Conservation (phyloP, 2,329 filamentous ascomycete genomes). For the Acrocalymma vagum region DNA sequence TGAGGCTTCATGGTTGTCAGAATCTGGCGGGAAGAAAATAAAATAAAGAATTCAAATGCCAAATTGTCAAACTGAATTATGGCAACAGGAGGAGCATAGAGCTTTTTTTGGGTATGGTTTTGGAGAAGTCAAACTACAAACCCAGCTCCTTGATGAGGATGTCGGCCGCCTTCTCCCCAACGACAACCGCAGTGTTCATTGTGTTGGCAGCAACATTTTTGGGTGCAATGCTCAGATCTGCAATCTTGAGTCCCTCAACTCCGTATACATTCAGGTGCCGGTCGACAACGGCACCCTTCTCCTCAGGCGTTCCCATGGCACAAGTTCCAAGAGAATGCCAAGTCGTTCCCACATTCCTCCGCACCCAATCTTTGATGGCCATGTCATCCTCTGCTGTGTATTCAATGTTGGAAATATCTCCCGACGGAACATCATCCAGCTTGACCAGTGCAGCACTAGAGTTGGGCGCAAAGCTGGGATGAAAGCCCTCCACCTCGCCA, state of each 20-base stretch:
- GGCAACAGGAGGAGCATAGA: no score
- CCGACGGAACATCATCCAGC: slow-evolving; percentile 36
- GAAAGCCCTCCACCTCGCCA: slow-evolving; percentile 48
- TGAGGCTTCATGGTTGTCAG: no score
- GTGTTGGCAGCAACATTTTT: slow-evolving; percentile 25
- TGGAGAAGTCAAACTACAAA: no score
- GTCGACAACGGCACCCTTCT: slow-evolving; percentile 34
- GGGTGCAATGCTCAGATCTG: slow-evolving; percentile 31
- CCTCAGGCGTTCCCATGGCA: slow-evolving; percentile 30
- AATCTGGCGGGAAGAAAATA: no score
- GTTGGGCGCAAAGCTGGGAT: slow-evolving; percentile 49
- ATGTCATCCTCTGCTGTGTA: slow-evolving; percentile 60
- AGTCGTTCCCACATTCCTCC: slow-evolving; percentile 49
- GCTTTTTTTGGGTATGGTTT: no score
- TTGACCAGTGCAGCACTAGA: slow-evolving; percentile 55
- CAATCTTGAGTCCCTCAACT: slow-evolving; percentile 27
- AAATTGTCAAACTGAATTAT: no score
- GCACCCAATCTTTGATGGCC: slow-evolving; percentile 54
- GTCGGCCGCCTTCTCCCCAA: slow-evolving; percentile 30
- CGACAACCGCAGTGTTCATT: slow-evolving; percentile 34
- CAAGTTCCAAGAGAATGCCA: slow-evolving; percentile 48
- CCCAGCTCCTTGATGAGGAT: slow-evolving; percentile 47
- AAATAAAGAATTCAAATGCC: no score
- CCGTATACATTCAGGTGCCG: slow-evolving; percentile 26
- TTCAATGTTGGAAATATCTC: slow-evolving; percentile 50